phyloP scores from a whole-genome alignment of 441 rosid genomes.

The Eruca vesicaria region DNA sequence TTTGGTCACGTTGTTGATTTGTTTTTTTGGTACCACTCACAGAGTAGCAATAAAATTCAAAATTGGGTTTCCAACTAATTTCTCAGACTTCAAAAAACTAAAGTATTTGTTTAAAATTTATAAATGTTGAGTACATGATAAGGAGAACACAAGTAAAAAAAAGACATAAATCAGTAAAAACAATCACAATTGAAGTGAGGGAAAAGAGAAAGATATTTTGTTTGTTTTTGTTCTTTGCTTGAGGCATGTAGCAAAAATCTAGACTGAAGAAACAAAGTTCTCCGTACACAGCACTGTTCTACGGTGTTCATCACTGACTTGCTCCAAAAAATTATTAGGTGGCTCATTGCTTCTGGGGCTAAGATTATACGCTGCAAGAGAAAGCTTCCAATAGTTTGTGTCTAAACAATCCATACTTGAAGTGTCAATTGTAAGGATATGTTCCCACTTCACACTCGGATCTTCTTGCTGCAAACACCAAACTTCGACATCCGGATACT shows the following conservation, averaged over 20 bases:
- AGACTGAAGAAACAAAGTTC: neutral
- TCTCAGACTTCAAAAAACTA: too few species aligned
- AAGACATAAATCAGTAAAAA: too few species aligned
- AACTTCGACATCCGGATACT: neutral
- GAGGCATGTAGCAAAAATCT: neutral
- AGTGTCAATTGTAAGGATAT: neutral
- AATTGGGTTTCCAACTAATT: too few species aligned
- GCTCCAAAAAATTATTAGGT: neutral
- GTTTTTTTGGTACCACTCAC: too few species aligned
- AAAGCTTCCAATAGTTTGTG: neutral
- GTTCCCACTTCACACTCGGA: neutral
- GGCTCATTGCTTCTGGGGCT: neutral
- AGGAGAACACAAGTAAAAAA: too few species aligned
- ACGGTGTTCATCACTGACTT: neutral
- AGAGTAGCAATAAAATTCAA: too few species aligned
- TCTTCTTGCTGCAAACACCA: neutral
- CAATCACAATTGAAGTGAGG: too few species aligned
- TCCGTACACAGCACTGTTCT: neutral
- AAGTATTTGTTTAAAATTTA: too few species aligned
- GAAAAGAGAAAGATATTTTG: too few species aligned
- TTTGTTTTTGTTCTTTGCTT: neutral
- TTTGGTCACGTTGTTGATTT: too few species aligned
- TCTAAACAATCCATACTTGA: neutral
- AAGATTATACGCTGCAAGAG: neutral
- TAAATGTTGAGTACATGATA: too few species aligned